These are phyloP conservation scores for Stygiomarasmius scandens DNA, from an alignment of 1,284 basidiomycete species.

Conservation along the genomic window DNA sequence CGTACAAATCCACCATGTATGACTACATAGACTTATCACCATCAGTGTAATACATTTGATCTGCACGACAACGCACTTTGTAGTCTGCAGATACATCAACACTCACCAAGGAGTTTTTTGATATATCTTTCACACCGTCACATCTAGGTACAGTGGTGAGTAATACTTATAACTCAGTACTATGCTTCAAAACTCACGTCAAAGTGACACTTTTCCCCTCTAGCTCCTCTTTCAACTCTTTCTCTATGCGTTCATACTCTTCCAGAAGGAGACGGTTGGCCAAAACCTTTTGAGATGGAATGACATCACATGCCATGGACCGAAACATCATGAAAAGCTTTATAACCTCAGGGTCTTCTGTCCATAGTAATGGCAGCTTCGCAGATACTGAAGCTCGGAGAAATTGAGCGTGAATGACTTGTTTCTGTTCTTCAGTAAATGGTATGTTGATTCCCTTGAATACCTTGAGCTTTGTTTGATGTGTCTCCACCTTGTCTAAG, in stretches of 20 bases:
- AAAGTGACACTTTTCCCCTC: conserved; percentile 19
- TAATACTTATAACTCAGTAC: not conserved
- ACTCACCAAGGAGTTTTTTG: conserved; percentile 19
- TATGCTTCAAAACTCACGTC: not conserved
- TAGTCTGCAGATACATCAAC: conserved; percentile 22
- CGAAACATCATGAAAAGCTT: conserved; percentile 19
- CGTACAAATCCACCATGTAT: conserved; percentile 25
- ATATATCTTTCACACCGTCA: conserved; percentile 30
- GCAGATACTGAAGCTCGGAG: conserved; percentile 10
- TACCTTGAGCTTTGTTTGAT: conserved; percentile 10
- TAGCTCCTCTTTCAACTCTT: conserved; percentile 9
- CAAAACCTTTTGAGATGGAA: conserved; percentile 11
- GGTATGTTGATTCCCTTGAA: conserved; percentile 9
- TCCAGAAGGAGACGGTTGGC: conserved; percentile 8
- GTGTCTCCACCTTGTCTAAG: conserved; percentile 4
- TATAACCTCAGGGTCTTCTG: conserved; percentile 11
- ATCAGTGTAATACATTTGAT: conserved; percentile 15
- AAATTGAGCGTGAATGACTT: conserved; percentile 1
- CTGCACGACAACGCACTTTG: conserved; percentile 19
- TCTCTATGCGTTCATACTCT: conserved; percentile 5
- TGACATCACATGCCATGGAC: conserved; percentile 8
- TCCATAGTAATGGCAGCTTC: conserved; percentile 10
- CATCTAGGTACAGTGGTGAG: conserved; percentile 11
- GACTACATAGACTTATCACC: not conserved
- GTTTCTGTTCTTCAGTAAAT: conserved; percentile 6